Evolutionary conservation across 345 rosid genomes (phyloP).

Genomic region (Eucalyptus victrix): DNA sequence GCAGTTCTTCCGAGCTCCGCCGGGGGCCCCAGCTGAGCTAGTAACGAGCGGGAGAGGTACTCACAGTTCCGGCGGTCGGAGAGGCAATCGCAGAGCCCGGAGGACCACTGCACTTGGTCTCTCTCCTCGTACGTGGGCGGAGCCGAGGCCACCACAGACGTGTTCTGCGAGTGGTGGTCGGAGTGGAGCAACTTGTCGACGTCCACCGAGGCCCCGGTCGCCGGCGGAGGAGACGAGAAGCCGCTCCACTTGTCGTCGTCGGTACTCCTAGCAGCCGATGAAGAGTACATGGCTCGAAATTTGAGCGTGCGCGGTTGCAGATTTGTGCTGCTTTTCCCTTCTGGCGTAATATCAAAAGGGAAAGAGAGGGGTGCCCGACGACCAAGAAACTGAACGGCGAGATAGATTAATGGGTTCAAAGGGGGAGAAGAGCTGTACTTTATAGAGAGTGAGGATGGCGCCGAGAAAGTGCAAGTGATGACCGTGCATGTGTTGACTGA

Average conservation of each 20-base stretch:
- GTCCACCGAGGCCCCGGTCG: conserved; percentile 4
- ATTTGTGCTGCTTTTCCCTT: accelerated
- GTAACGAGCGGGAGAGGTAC: not conserved
- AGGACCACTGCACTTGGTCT: conserved; percentile 8
- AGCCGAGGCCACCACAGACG: not conserved
- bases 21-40: not conserved
- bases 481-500: not conserved
- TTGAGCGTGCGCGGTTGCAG: not conserved
- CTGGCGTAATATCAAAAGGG: accelerated
- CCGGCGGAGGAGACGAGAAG: not conserved
- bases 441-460: not conserved
- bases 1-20: not conserved
- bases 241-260: not conserved
- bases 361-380: not conserved
- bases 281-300: not conserved
- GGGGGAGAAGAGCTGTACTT: not conserved
- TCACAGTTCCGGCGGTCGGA: conserved; percentile 17
- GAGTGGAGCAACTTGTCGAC: not conserved
- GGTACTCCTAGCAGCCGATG: not conserved
- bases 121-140: not conserved
- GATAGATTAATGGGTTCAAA: not conserved
- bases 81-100: conserved; percentile 27
- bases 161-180: not conserved
- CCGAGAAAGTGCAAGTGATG: not conserved
- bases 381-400: not conserved